A percentile compares a stretch with the other conserved stretches of the same genome.
phyloP scores from a whole-genome alignment of 805 yeast species.

The Spathaspora girioi region DNA sequence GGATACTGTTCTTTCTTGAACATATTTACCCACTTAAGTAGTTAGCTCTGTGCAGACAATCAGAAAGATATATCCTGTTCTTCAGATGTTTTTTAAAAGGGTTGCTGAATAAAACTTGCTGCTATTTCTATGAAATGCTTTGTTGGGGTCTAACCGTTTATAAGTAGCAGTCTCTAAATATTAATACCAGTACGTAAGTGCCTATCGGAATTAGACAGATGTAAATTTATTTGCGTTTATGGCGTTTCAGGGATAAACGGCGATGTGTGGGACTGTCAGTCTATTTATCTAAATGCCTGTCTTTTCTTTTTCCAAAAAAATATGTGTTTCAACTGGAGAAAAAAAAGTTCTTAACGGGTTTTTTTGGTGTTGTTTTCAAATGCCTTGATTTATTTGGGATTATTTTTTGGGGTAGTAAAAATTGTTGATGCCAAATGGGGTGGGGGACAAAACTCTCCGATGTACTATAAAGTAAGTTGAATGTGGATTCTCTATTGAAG shows the following conservation, averaged over 20 bases:
- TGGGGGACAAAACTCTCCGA: neutral
- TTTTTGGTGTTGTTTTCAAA: neutral
- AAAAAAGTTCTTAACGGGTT: neutral
- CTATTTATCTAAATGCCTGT: neutral
- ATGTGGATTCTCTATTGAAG: neutral
- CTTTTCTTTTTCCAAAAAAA: neutral
- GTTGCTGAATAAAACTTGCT: neutral
- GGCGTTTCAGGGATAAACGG: neutral
- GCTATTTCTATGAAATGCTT: neutral
- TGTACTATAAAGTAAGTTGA: too few species aligned
- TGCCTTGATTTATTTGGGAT: neutral
- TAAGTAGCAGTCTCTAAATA: neutral
- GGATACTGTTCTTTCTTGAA: constrained; percentile 1
- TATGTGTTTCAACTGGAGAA: neutral
- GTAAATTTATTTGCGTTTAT: neutral
- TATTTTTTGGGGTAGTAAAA: neutral
- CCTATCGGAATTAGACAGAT: neutral
- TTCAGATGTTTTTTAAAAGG: neutral
- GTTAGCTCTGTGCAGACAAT: neutral
- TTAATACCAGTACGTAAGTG: neutral
- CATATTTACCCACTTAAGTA: neutral
- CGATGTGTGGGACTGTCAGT: neutral
- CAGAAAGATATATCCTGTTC: neutral
- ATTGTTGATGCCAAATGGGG: neutral
- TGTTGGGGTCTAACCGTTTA: neutral